Percentiles rank a stretch among this genome's conserved stretches.
These are phyloP conservation scores for Amanita pallidorosea DNA, from an alignment of 768 basidiomycete genomes.

Conservation along the genomic window DNA sequence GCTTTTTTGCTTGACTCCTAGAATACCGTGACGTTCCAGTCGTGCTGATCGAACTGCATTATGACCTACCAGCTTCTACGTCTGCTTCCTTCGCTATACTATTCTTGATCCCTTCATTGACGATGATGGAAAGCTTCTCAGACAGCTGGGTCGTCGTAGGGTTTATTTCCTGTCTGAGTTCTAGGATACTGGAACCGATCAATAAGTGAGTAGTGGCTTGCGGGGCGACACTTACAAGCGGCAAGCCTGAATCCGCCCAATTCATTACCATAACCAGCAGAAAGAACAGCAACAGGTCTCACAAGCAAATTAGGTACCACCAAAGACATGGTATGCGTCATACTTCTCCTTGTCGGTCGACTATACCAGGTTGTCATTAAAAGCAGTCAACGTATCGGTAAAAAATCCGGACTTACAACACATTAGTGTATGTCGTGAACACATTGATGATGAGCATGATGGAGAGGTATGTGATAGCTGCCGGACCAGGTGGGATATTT, in stretches of 20 bases:
- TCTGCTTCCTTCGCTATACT: too few relatives aligned
- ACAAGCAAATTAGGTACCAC: neutral
- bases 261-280: neutral
- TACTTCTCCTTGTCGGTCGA: neutral
- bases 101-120: neutral
- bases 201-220: neutral
- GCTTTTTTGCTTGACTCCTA: neutral
- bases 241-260: neutral
- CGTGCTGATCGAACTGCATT: too few relatives aligned
- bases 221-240: neutral
- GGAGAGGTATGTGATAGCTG: neutral
- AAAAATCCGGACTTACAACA: neutral
- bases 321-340: neutral
- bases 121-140: neutral
- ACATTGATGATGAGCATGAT: neutral
- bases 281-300: neutral
- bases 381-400: neutral
- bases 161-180: neutral
- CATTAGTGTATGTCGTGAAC: neutral
- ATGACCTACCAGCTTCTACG: too few relatives aligned
- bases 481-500: neutral
- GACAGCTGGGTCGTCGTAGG: neutral
- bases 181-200: neutral
- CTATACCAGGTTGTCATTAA: neutral
- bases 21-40: neutral